Evolutionary conservation across 768 basidiomycete species (phyloP).

Genomic region (Lenzites betulinus): DNA sequence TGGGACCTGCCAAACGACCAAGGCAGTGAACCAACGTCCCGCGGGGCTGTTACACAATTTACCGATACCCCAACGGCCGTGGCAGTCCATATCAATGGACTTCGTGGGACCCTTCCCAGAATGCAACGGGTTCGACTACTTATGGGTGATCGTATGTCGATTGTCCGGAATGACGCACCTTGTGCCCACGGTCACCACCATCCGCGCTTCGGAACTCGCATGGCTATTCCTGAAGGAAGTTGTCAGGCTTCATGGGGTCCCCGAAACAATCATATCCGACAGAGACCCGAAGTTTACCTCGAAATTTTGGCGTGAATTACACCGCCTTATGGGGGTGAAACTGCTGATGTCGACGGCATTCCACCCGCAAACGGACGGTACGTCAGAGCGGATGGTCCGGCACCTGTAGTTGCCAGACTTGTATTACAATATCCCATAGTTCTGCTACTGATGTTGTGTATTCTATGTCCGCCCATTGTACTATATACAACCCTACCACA

Average conservation of each 20-base stretch:
- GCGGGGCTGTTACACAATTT: conserved; percentile 35
- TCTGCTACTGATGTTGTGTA: too few species aligned
- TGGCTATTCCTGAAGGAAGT: conserved; percentile 21
- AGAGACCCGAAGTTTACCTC: conserved; percentile 39
- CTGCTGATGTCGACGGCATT: conserved; percentile 33
- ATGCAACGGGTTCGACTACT: conserved; percentile 27
- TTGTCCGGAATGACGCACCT: conserved; percentile 27
- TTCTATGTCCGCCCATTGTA: too few species aligned
- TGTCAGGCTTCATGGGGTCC: conserved; percentile 27
- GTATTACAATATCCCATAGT: too few species aligned
- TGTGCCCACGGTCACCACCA: conserved; percentile 13
- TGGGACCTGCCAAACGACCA: conserved; percentile 24
- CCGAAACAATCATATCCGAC: conserved; percentile 32
- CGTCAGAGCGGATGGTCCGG: conserved; percentile 21
- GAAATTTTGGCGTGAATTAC: conserved; percentile 35
- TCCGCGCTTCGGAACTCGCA: conserved; percentile 23
- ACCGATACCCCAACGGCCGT: conserved; percentile 35
- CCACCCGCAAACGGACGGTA: conserved; percentile 38
- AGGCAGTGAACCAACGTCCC: conserved; percentile 14
- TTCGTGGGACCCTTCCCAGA: conserved; percentile 41
- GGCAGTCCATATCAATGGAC: conserved; percentile 43
- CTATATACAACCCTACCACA: too few species aligned
- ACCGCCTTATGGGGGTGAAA: conserved; percentile 23
- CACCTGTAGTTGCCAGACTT: background rate
- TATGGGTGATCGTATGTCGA: conserved; percentile 29